Evolutionary conservation across 2,329 filamentous ascomycete species (phyloP).

Genomic region (Colletotrichum lindemuthianum): DNA sequence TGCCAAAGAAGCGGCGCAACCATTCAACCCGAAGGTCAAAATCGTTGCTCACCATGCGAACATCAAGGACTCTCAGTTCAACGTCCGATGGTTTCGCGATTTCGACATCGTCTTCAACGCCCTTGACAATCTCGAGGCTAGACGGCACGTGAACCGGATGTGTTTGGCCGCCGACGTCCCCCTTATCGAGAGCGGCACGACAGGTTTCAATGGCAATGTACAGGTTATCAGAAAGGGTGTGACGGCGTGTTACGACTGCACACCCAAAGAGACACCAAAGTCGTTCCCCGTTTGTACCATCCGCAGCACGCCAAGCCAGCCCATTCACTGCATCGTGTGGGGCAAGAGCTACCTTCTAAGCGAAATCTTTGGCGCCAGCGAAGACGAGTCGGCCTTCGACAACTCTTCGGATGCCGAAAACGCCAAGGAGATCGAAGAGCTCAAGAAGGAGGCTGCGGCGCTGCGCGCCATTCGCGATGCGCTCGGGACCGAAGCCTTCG

Average conservation of each 20-base stretch:
- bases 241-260: constrained; percentile 97
- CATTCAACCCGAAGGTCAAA: constrained; percentile 88
- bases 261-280: constrained; percentile 88
- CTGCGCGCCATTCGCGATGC: constrained; percentile 84
- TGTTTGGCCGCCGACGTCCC: constrained; percentile 91
- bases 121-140: constrained; percentile 92
- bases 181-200: constrained; percentile 95
- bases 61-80: constrained; percentile 90
- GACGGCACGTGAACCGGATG: constrained; percentile 97
- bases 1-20: constrained; percentile 88
- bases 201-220: constrained; percentile 96
- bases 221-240: constrained; percentile 93
- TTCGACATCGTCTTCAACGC: constrained; percentile 96
- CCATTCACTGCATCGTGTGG: constrained; percentile 99
- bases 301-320: constrained; percentile 92
- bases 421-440: constrained; percentile 84
- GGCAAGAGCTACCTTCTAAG: constrained; percentile 95
- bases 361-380: constrained; percentile 91
- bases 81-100: constrained; percentile 84
- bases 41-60: constrained; percentile 93
- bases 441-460: constrained; percentile 84
- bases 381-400: constrained; percentile 86
- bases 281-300: constrained; percentile 97
- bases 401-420: constrained; percentile 85
- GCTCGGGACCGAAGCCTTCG: constrained; percentile 81